A percentile compares a stretch with the other conserved stretches of the same genome.
Evolutionary conservation across 2,329 filamentous ascomycete genomes (phyloP).

Genomic region (Chalaropsis thielavioides): DNA sequence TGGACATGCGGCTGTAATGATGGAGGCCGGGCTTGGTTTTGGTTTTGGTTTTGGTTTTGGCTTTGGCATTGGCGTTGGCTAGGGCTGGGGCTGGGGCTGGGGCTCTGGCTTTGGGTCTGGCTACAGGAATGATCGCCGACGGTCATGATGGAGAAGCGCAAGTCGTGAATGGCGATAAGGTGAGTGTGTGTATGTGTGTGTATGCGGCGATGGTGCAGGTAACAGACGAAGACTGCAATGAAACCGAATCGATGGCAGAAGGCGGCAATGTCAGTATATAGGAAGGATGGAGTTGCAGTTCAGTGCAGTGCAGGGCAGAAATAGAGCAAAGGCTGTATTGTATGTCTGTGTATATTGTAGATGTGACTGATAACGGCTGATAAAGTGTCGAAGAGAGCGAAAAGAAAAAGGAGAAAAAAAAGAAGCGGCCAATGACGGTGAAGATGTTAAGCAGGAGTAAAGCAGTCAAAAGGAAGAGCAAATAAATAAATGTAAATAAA

Average conservation of each 20-base stretch:
- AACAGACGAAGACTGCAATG: no score
- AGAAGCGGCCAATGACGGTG: neutral
- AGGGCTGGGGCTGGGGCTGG: neutral
- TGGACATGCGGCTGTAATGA: conserved; percentile 3
- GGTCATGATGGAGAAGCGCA: neutral
- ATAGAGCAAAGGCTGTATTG: neutral
- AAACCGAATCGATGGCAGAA: neutral
- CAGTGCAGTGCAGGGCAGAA: neutral
- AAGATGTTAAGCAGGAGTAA: neutral
- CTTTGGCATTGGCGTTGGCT: neutral
- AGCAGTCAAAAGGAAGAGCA: neutral
- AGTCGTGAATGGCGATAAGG: neutral
- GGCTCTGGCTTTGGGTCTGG: neutral
- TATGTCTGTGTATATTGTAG: neutral
- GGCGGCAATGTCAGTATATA: neutral
- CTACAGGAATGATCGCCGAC: neutral
- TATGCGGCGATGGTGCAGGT: no score
- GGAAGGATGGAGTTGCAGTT: neutral
- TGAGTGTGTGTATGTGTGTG: neutral
- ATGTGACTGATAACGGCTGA: neutral
- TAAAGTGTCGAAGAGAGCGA: neutral
- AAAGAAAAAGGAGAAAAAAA: neutral
- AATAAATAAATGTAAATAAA: neutral
- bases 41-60: neutral
- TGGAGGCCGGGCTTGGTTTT: neutral